Conservation (phyloP, 495 filamentous ascomycete species). For the Hypoxylon intermedium region DNA sequence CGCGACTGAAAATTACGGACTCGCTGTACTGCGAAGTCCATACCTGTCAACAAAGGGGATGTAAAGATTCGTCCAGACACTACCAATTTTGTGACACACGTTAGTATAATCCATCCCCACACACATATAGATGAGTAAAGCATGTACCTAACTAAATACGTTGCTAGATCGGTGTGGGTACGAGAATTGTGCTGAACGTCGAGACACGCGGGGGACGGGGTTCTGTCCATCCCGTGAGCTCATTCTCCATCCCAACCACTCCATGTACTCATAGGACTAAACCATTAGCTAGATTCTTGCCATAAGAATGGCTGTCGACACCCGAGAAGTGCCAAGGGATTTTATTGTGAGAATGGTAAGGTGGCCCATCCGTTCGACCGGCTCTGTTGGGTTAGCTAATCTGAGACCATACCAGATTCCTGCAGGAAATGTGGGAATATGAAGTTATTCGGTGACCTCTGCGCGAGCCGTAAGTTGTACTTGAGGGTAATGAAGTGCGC, state of each 20-base stretch:
- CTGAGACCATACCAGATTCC: conserved; percentile 5
- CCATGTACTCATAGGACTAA: not conserved
- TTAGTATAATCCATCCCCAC: conserved; percentile 22
- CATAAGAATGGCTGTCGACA: not conserved
- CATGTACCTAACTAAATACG: not conserved
- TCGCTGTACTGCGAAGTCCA: conserved; percentile 39
- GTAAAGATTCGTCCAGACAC: conserved; percentile 23
- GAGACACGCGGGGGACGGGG: not conserved
- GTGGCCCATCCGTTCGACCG: not conserved
- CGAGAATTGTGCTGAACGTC: conserved; percentile 3
- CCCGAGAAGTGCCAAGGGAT: not conserved
- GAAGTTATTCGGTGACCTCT: not conserved
- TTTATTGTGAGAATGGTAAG: conserved; percentile 19
- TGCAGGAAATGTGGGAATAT: not conserved
- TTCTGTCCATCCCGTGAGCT: conserved; percentile 13
- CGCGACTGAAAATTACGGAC: conserved; percentile 14
- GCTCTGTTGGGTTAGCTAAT: not conserved
- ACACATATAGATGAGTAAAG: not conserved
- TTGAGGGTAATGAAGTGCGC: not conserved
- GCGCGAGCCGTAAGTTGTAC: not conserved
- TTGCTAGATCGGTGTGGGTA: conserved; percentile 26
- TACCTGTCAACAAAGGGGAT: conserved; percentile 41
- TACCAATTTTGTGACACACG: conserved; percentile 40
- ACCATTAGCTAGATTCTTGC: conserved; percentile 17
- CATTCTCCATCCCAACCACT: not conserved